These are phyloP conservation scores for Leishmania guyanensis DNA, from an alignment of 208 protist species.

Conservation along the genomic window DNA sequence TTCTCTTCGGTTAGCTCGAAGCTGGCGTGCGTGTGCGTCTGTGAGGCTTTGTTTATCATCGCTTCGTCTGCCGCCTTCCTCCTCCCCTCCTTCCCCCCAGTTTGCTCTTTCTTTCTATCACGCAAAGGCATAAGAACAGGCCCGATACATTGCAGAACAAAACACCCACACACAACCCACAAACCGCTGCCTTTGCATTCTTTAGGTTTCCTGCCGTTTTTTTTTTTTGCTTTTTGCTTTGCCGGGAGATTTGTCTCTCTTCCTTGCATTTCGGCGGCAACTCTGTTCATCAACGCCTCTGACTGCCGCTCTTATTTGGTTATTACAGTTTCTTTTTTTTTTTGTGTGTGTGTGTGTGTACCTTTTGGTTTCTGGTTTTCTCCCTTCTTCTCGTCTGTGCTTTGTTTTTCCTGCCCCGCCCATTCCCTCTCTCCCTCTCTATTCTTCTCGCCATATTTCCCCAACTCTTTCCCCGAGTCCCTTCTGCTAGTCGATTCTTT, in stretches of 20 bases:
- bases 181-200: too few species aligned
- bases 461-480: neutral
- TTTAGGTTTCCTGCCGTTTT: too few species aligned
- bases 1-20: neutral
- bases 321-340: neutral
- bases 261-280: neutral
- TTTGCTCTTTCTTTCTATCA: neutral
- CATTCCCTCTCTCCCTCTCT: neutral
- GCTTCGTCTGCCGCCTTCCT: neutral
- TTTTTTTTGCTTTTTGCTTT: too few species aligned
- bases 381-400: neutral
- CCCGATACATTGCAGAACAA: neutral
- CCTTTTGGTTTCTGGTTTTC: too few species aligned
- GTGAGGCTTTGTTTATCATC: neutral
- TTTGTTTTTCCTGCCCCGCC: neutral
- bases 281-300: neutral
- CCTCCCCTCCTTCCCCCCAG: too few species aligned
- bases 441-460: neutral
- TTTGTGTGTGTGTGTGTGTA: neutral
- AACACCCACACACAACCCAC: neutral
- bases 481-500: neutral
- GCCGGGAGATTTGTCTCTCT: neutral
- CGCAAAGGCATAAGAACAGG: neutral
- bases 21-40: neutral
- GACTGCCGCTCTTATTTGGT: neutral